Evolutionary conservation across 208 protist species (phyloP), one percentile per base, ranked within the genome.

Genomic region (Crithidia brevicula): DNA sequence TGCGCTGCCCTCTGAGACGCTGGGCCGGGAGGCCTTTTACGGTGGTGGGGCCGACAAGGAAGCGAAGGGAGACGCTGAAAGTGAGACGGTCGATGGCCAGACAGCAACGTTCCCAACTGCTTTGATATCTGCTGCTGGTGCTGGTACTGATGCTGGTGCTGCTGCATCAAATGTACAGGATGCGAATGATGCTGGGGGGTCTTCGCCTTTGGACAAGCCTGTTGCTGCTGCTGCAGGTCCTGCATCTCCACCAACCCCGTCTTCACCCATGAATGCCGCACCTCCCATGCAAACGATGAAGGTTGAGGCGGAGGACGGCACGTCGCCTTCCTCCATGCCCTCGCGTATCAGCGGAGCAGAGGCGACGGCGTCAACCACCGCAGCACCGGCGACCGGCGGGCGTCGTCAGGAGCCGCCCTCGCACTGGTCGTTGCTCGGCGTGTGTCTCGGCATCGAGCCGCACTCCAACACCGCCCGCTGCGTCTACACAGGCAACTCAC

Each of bases 401-500:
- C 34, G 31, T 9, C 49, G 38, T 63, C 45, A 28, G 25, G 59
- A 42, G 51, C 38, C 60, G 43, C 30, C 52, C 22, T 49, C 68
- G 11, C 23, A 50, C 36, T 69, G 66, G 52, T 38, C 22, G 42
- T 38, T 68, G 40, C 43, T 72, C 20, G 49, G 54, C 10, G 73
- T 79, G 25, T 79, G 67, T 22, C 18, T 49, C 5, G 50, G 23
- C n/a, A 31, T 69, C 23, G 61, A 60, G 4, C 38, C 20, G 16
- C 50, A 43, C 10, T 51, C 42, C 43, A 64, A 72, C 51, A 50
- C 52, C 34, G 59, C 56, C 50, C 38, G 46, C 60, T 51, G 43
- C 36, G 30, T 51, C 51, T 65, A 49, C 53, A 71, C 33, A 0
- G 54, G 53, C 4, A 31, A 23, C 3, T 4, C 54, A 42, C 60